Evolutionary conservation across 192 early-diverging fungal genomes (phyloP), one percentile per base, ranked within the genome.

Genomic region (Phlyctochytrium bullatum): DNA sequence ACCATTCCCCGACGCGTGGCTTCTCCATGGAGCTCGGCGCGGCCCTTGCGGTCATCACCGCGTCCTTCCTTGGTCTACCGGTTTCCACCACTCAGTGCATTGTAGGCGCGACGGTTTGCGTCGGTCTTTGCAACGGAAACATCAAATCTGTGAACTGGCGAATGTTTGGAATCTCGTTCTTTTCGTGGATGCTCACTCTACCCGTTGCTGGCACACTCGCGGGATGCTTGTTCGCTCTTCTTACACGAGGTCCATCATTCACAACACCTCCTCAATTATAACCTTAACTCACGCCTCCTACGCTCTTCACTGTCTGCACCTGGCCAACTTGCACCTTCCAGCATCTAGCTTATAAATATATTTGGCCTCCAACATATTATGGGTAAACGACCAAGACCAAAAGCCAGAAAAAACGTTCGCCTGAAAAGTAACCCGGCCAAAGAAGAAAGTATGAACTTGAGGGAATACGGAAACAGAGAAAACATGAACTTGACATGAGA

Each of bases 81-180:
- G 90, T 94, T 17, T 91, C 90, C 3, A 90, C 91, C 0, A 93
- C 91, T 2, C 91, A 91, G 62, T 93, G 92, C 74, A 89, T 92
- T 32, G 88, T 87, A 36, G 92, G 92, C 58, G 85, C 91, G 24
- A 88, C 90, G 6, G 76, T 84, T 3, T 80, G 77, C 24, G 84
- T 93, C 51, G 91, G 90, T 54, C 81, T 93, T 31, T 89, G 86
- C 73, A 88, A 90, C 59, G 87, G 86, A 28, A 69, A 68, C 65
- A 71, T 78, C 50, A 83, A 77, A 4, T 81, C 87, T 28, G 65
- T 92, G 35, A 92, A 92, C 83, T 92, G 91, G 91, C 82, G 76
- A 63, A 77, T 87, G 50, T 60, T 93, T 25, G 74, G 71, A n/a
- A 80, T 81, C 69, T 82, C 82, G 64, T 80, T 88, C 66, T 77